Evolutionary conservation across 139 green algal genomes (phyloP), one percentile per base, ranked within the genome.

Genomic region (Microglena sp.): DNA sequence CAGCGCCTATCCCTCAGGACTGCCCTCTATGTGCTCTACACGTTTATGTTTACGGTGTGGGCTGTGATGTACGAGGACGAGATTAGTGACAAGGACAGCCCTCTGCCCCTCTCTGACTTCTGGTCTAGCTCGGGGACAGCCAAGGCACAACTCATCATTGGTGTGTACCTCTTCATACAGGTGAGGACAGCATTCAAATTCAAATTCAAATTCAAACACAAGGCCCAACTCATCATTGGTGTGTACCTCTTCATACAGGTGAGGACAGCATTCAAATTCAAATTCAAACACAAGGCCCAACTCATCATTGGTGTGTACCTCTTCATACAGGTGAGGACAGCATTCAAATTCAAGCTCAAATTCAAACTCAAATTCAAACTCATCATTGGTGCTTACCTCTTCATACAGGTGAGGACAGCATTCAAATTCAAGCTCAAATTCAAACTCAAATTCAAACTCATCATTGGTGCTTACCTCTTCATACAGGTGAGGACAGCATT

Each of bases 191-290:
- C 40, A 11, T 50, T 11, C 11, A 11, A 50, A n/a, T 50, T n/a
- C 40, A 50, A 11, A 50, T 50, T 18, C 40, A 50, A 11, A n/a
- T n/a, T n/a, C n/a, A n/a, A n/a, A n/a, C n/a, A n/a, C 36, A 70
- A 70, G 50, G 55, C 43, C 29, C 54, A 74, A 28, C n/a, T 73
- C 28, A 56, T 80, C 24, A 33, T 66, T 4, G 44, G 54, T 26
- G 73, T 33, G 11, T 75, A 76, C 60, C 60, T 80, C 21, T 56
- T 72, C n/a, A 29, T 69, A 24, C 67, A 74, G 56, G 72, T 74
- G 55, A 3, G 60, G 4, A 3, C 4, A 4, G 18, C 40, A 11
- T 50, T 11, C 11, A 11, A 50, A n/a, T 50, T n/a, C 40, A 50
- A 11, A 50, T n/a, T n/a, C n/a, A n/a, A n/a, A n/a, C n/a, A n/a